phyloP scores from a whole-genome alignment of 2,329 filamentous ascomycete species.

The Ilyonectria destructans region DNA sequence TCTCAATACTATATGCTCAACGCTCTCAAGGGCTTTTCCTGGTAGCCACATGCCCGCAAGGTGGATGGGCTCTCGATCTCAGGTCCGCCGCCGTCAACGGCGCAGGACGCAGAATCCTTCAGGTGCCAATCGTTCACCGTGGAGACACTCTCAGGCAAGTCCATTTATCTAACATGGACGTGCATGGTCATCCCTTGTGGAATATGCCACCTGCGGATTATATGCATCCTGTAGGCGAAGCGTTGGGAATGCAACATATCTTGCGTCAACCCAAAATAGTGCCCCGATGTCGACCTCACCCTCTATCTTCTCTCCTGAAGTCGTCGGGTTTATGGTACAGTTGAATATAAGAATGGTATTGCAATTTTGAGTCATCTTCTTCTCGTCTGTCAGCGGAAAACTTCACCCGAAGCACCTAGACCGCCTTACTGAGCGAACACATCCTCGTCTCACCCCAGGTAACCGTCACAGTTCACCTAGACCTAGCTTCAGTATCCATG shows the following conservation, averaged over 20 bases:
- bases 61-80: neutral
- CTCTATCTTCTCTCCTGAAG: neutral
- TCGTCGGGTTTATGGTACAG: neutral
- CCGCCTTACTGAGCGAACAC: constrained; percentile 4
- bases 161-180: constrained; percentile 19
- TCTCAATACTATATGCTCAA: neutral
- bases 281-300: constrained; percentile 1
- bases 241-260: constrained; percentile 3
- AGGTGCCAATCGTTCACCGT: constrained; percentile 9
- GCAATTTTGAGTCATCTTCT: neutral
- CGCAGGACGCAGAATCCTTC: constrained; percentile 5
- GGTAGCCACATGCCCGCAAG: constrained; percentile 9
- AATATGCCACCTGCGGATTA: neutral
- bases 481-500: constrained; percentile 6
- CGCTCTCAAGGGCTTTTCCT: neutral
- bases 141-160: constrained; percentile 12
- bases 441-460: constrained; percentile 5
- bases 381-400: neutral
- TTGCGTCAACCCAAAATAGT: constrained; percentile 1
- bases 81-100: neutral
- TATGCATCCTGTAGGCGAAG: constrained; percentile 3
- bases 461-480: neutral
- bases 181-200: constrained; percentile 13
- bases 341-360: neutral
- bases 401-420: neutral